These are phyloP conservation scores for Blastocystis sp. DNA, from an alignment of 352 stramenopile species.

Conservation along the genomic window DNA sequence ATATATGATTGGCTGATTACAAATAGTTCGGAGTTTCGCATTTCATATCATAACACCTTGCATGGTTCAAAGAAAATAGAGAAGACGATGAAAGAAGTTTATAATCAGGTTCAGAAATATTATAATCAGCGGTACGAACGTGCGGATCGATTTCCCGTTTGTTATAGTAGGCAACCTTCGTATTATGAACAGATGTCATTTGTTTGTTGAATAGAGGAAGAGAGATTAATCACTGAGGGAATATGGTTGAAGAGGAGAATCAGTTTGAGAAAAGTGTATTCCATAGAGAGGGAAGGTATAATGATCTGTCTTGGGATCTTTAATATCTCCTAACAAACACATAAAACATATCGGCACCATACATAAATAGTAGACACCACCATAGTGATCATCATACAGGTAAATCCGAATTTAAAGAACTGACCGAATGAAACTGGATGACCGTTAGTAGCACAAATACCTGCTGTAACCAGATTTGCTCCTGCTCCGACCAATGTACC, in stretches of 20 bases:
- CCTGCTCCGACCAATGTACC: conserved; percentile 73
- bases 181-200: conserved; percentile 51
- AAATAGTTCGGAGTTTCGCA: neutral
- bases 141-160: neutral
- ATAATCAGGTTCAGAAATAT: neutral
- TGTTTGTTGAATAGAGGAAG: conserved; percentile 4
- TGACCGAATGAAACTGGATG: conserved; percentile 48
- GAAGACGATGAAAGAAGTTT: neutral
- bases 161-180: conserved; percentile 1
- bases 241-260: neutral
- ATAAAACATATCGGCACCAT: conserved; percentile 10
- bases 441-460: conserved; percentile 58
- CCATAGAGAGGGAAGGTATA: neutral
- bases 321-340: conserved; percentile 44
- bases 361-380: conserved; percentile 51
- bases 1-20: neutral
- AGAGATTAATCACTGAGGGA: neutral
- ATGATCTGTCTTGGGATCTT: neutral
- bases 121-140: neutral
- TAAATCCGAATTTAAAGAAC: conserved; percentile 66
- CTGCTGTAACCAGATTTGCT: conserved; percentile 74
- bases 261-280: conserved; percentile 1
- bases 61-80: neutral
- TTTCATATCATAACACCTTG: neutral
- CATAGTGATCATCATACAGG: conserved; percentile 52